Conservation (phyloP, 257 asterid genomes). For the Catharanthus roseus region DNA sequence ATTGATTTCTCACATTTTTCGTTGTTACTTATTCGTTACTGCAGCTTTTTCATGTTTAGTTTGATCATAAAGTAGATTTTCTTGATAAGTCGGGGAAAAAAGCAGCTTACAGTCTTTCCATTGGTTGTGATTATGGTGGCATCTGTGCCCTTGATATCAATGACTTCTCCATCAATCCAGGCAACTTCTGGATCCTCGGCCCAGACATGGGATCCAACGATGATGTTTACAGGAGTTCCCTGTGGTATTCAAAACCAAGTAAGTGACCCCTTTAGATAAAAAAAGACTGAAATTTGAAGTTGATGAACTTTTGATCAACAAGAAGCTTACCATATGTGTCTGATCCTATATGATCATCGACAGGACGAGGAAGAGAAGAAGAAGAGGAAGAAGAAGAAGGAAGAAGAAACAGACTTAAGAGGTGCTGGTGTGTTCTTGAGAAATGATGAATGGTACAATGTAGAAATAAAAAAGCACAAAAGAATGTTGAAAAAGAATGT, state of each 20-base stretch:
- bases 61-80: background rate
- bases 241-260: conserved; percentile 32
- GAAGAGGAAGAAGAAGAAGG: conserved; percentile 16
- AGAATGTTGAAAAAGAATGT: conserved; percentile 45
- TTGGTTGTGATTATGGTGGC: conserved; percentile 57
- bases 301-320: conserved; percentile 21
- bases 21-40: background rate
- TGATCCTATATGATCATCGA: conserved; percentile 57
- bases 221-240: conserved; percentile 92
- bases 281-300: conserved; percentile 9
- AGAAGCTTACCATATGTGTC: conserved; percentile 53
- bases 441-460: conserved; percentile 35
- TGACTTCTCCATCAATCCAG: conserved; percentile 85
- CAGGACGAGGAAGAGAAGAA: conserved; percentile 16
- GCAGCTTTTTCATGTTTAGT: background rate
- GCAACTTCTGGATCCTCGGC: conserved; percentile 76
- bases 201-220: conserved; percentile 92
- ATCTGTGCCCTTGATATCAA: conserved; percentile 57
- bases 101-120: conserved; percentile 62
- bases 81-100: background rate
- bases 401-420: conserved; percentile 23
- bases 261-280: conserved; percentile 16
- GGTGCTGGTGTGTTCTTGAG: conserved; percentile 27
- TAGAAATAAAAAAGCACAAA: conserved; percentile 34
- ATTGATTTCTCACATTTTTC: background rate